Conservation (phyloP, 2,329 filamentous ascomycete genomes). For the Sporothrix humicola region DNA sequence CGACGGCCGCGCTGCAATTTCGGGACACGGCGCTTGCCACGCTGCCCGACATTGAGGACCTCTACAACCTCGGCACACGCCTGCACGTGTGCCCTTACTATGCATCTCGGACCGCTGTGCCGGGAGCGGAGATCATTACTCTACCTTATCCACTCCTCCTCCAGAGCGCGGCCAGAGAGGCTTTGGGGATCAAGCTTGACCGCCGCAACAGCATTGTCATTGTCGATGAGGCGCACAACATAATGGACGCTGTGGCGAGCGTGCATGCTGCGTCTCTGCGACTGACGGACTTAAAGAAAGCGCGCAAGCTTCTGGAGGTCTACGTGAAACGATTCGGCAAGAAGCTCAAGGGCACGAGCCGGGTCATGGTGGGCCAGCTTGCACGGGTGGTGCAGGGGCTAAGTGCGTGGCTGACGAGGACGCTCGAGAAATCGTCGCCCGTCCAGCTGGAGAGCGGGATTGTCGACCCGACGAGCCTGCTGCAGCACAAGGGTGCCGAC, state of each 20-base stretch:
- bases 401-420: slow-evolving; percentile 67
- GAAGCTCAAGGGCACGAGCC: slow-evolving; percentile 85
- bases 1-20: slow-evolving; percentile 76
- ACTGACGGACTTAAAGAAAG: slow-evolving; percentile 72
- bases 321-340: slow-evolving; percentile 91
- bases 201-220: slow-evolving; percentile 77
- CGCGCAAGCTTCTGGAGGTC: slow-evolving; percentile 74
- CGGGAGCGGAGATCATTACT: slow-evolving; percentile 85
- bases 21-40: slow-evolving; percentile 83
- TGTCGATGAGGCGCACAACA: slow-evolving; percentile 95
- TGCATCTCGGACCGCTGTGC: slow-evolving; percentile 84
- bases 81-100: slow-evolving; percentile 93
- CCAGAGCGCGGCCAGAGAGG: slow-evolving; percentile 85
- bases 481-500: slow-evolving; percentile 85
- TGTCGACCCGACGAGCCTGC: slow-evolving; percentile 72
- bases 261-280: slow-evolving; percentile 83
- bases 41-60: slow-evolving; percentile 91
- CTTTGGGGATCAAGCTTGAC: slow-evolving; percentile 83
- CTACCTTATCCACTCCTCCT: slow-evolving; percentile 90
- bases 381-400: slow-evolving; percentile 83
- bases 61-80: slow-evolving; percentile 76
- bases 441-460: slow-evolving; percentile 53
- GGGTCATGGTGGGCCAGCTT: slow-evolving; percentile 87
- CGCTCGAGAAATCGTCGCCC: slow-evolving; percentile 44
- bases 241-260: slow-evolving; percentile 90